Base-by-base conservation (phyloP, 2,329 filamentous ascomycete species). In the Aspergillus quadricinctus region DNA sequence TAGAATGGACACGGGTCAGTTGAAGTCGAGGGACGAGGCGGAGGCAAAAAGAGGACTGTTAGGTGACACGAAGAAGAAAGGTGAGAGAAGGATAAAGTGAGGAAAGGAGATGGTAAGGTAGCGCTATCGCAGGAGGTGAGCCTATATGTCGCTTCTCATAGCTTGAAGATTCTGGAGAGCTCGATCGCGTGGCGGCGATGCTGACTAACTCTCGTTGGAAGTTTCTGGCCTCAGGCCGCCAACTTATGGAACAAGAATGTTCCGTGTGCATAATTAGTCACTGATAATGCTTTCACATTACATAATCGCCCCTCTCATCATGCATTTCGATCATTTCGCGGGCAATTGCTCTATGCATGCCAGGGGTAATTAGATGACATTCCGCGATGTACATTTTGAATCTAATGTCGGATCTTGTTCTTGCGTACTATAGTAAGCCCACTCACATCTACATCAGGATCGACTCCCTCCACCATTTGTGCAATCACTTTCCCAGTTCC, bases 401-500 rank as follows among this genome's bases (percentile, higher is more conserved):
- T 19, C n/a, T 37, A 17, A 37, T 25, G n/a, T 27, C 31, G 2
- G 17, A 19, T 21, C 14, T 52, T 46, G 10, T 11, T 14, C 11
- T 23, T 27, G 2, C 17, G 19, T 11, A 5, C 35, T 8, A 81
- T 54, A 0, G 72, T 77, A 61, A 89, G 67, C 1, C 74, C 70
- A 51, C 77, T 77, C 17, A 91, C 74, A 73, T 89, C 83, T 1
- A 81, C 86, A 59, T 83, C 87, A 51, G 81, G 72, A 58, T 73
- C 69, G 58, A 78, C 74, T 1, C 84, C 86, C 63, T 83, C 79
- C 45, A 90, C 79, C 80, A 92, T 78, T 73, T 92, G 88, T 10
- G 86, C 81, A 75, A 92, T 75, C 5, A 90, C 83, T 61, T 82
- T 81, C 0, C 89, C 89, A 0, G 88, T 92, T 1, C 88, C 89